Base-by-base conservation (phyloP, 2,329 filamentous ascomycete genomes). In the Plenodomus lindquistii region DNA sequence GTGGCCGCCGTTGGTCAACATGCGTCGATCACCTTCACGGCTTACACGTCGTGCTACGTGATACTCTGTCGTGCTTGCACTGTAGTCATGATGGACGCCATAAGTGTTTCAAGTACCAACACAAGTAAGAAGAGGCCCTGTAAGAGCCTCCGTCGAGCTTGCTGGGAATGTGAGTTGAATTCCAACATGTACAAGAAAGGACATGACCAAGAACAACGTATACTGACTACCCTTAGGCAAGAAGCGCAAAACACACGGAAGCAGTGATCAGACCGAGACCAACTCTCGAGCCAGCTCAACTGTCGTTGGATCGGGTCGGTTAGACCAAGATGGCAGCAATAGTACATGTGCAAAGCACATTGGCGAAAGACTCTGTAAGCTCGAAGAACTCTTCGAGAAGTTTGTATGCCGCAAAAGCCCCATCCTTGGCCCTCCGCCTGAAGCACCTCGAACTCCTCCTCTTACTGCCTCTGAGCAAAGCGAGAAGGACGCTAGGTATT, bases 311-410 rank as follows among this genome's bases (percentile, higher is more conserved):
- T 16, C 59, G 22, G 58, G 60, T 21, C 50, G 42, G 43, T 39
- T 48, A 37, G 57, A 53, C 9, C 59, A 62, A 34, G 57, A 59
- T 10, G 52, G 50, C 34, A 31, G 11, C 4, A 31, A 13, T 13
- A 15, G 27, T 31, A 41, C 58, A 18, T 70, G 67, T 44, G 46
- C 60, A 13, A 40, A 59, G n/a, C 67, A 71, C 37, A 60, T 70
- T 27, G 60, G 63, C 19, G 67, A 72, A 46, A 57, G 67, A 29
- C 55, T 71, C 4, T 53, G 54, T 46, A 72, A 70, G 50, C 52
- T 72, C 17, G 69, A 72, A 37, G 65, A 67, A 24, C 52, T 72
- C 2, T 71, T 72, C 35, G 69, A 72, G 37, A 62, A 56, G 43
- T 71, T 70, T 38, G 67, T 69, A 13, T 70, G 67, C 55, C 65